Base-by-base conservation (phyloP, 163 green algal genomes). In the Coccomyxa subellipsoidea region DNA sequence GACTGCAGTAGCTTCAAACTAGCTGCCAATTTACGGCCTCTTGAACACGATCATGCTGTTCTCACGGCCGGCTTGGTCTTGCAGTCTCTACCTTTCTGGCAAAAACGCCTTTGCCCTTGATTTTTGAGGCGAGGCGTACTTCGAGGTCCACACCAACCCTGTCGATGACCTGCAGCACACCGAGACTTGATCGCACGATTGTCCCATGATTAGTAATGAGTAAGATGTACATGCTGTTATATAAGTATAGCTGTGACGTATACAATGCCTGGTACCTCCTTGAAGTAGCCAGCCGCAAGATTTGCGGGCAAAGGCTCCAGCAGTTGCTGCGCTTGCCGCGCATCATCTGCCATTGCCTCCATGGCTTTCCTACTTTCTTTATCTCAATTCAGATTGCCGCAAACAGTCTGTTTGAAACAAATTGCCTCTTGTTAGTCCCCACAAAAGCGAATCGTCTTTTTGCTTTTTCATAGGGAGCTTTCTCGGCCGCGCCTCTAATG, bases 41-140 rank as follows among this genome's bases (percentile, higher is more conserved):
- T n/a, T n/a, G n/a, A n/a, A n/a, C n/a, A n/a, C n/a, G n/a, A n/a
- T n/a, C n/a, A n/a, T n/a, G n/a, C n/a, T n/a, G n/a, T n/a, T n/a
- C n/a, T n/a, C n/a, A n/a, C n/a, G n/a, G n/a, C n/a, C n/a, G n/a
- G n/a, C n/a, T n/a, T n/a, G n/a, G n/a, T n/a, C n/a, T n/a, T n/a
- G n/a, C 4, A 18, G 47, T 12, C 3, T 27, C 4, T 59, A 80
- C 69, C 80, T 83, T 34, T 21, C 69, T 81, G 39, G 84, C 82
- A 81, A 88, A 88, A 25, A 90, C 53, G 34, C 88, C 83, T 66
- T 81, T 86, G 75, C 86, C 80, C 37, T 84, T 85, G 34, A 66
- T 73, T 21, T 69, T 47, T 39, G 71, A 40, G 27, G 71, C 32
- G 10, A 38, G 31, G 23, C 71, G 71, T 12, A 78, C 71, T 34